These are phyloP conservation scores for Zoysia pacifica DNA, from an alignment of 176 grass and related monocot species.

Conservation along the genomic window DNA sequence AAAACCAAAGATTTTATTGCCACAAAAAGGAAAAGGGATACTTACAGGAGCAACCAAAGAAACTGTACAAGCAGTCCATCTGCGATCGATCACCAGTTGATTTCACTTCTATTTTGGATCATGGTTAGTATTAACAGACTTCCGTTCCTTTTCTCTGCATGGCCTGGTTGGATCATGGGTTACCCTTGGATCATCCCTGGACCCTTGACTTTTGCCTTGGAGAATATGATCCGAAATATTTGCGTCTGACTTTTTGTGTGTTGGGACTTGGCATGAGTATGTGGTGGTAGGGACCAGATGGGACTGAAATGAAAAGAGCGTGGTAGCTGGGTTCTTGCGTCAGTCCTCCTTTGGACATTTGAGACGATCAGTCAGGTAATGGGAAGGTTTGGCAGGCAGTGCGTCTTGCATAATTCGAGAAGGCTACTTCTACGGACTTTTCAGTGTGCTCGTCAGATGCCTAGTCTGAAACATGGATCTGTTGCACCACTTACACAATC, in stretches of 20 bases:
- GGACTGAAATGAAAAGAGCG: slow-evolving; percentile 6
- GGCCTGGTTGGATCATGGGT: slow-evolving; percentile 10
- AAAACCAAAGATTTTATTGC: too few relatives aligned
- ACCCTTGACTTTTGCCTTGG: slow-evolving; percentile 24
- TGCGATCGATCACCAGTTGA: background rate
- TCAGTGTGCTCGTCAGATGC: background rate
- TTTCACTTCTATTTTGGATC: background rate
- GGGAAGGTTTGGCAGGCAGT: slow-evolving; percentile 3
- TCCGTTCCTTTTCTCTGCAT: background rate
- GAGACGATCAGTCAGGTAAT: background rate
- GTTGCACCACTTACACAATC: slow-evolving; percentile 14
- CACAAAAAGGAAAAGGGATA: too few relatives aligned
- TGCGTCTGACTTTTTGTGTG: slow-evolving; percentile 29
- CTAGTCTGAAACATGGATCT: background rate
- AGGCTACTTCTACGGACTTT: background rate
- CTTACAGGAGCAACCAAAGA: too few relatives aligned
- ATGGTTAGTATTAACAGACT: background rate
- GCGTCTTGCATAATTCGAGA: background rate
- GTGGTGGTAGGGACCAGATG: slow-evolving; percentile 16
- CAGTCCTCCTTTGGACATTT: background rate
- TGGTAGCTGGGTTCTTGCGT: slow-evolving; percentile 14
- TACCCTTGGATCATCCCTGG: background rate
- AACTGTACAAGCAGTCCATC: too few relatives aligned
- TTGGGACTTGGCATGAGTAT: slow-evolving; percentile 27
- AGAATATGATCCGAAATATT: slow-evolving; percentile 40